These are phyloP conservation scores for Amanita pallidorosea DNA, from an alignment of 768 basidiomycete species.

Conservation along the genomic window DNA sequence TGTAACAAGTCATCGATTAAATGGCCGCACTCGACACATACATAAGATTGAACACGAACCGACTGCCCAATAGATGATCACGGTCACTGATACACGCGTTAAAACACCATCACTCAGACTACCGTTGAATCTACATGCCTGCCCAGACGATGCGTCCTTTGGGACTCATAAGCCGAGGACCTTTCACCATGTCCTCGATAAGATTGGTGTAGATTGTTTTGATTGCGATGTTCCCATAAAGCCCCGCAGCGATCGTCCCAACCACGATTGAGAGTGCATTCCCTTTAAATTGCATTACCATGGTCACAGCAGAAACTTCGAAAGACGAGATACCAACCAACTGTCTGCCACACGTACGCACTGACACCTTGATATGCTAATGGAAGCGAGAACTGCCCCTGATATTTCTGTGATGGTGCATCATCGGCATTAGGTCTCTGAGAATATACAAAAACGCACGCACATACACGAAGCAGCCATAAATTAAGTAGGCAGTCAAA, in stretches of 20 bases:
- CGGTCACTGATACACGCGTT: constrained; percentile 17
- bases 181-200: constrained; percentile 36
- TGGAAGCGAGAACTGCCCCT: constrained; percentile 48
- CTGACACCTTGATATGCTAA: constrained; percentile 36
- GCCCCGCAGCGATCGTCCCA: constrained; percentile 47
- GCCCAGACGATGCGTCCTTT: constrained; percentile 35
- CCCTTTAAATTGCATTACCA: constrained; percentile 14
- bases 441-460: constrained; percentile 4
- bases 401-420: constrained; percentile 29
- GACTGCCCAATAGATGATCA: constrained; percentile 27
- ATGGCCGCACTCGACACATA: constrained; percentile 48
- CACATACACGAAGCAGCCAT: constrained; percentile 39
- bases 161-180: constrained; percentile 34
- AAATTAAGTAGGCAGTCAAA: constrained; percentile 41
- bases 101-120: not conserved
- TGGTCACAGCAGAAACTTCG: not conserved
- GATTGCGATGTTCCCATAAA: constrained; percentile 56
- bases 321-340: constrained; percentile 18
- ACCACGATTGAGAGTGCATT: constrained; percentile 38
- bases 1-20: constrained; percentile 31
- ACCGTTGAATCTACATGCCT: constrained; percentile 14
- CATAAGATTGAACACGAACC: constrained; percentile 40
- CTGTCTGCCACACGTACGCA: constrained; percentile 35
- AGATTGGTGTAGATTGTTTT: constrained; percentile 48
- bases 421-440: not conserved